Evolutionary conservation across 345 rosid species (phyloP).

Genomic region (Brassica incana): DNA sequence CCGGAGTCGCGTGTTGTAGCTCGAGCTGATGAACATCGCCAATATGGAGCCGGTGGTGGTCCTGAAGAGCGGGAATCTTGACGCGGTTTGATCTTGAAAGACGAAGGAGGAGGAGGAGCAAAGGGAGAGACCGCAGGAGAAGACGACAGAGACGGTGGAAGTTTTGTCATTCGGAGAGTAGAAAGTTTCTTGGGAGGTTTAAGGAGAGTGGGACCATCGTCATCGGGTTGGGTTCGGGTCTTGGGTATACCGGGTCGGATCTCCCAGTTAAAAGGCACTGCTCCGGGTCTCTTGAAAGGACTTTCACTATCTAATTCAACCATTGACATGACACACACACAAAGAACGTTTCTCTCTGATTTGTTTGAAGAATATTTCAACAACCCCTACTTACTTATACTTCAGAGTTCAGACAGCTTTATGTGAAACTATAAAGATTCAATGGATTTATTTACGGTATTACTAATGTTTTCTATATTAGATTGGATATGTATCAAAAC

Average conservation of each 20-base stretch:
- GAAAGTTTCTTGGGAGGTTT: slow-evolving; percentile 30
- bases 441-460: slow-evolving; percentile 10
- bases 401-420: slow-evolving; percentile 22
- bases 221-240: slow-evolving; percentile 29
- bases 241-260: slow-evolving; percentile 90
- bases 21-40: slow-evolving; percentile 21
- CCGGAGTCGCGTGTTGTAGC: not conserved
- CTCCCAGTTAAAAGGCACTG: slow-evolving; percentile 91
- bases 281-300: slow-evolving; percentile 71
- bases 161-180: not conserved
- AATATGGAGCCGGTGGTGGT: slow-evolving; percentile 27
- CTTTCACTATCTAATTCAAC: slow-evolving; percentile 43
- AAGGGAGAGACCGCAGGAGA: slow-evolving; percentile 26
- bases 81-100: slow-evolving; percentile 9
- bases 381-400: slow-evolving; percentile 6
- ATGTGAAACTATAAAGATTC: slow-evolving; percentile 3
- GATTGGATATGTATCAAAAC: not conserved
- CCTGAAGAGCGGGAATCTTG: slow-evolving; percentile 1
- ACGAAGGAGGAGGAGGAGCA: slow-evolving; percentile 23
- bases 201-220: not conserved
- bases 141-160: not conserved
- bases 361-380: not conserved
- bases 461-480: not conserved
- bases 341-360: not conserved
- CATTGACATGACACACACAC: slow-evolving; percentile 5